Evolutionary conservation across 345 rosid genomes (phyloP).

Genomic region (Corchorus capsularis): DNA sequence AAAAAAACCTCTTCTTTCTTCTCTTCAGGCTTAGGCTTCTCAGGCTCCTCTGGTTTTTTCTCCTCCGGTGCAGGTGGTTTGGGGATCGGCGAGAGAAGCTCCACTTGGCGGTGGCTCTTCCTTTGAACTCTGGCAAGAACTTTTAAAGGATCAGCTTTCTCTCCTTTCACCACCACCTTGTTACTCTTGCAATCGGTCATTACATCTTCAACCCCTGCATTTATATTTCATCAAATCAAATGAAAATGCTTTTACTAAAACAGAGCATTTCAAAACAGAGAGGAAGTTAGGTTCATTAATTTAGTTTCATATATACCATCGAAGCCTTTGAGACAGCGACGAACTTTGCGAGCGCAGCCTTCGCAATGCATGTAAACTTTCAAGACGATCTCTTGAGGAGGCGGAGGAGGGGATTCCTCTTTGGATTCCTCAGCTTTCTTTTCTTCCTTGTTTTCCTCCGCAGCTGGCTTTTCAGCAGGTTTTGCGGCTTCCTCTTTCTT

Average conservation of each 20-base stretch:
- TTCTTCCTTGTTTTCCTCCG: conserved; percentile 44
- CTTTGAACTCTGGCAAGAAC: conserved; percentile 75
- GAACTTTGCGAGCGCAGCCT: conserved; percentile 93
- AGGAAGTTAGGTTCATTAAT: not conserved
- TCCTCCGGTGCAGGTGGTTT: conserved; percentile 65
- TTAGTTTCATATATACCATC: conserved; percentile 43
- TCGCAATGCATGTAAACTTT: conserved; percentile 96
- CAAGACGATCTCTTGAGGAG: conserved; percentile 73
- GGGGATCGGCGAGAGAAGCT: conserved; percentile 87
- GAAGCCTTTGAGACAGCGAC: conserved; percentile 71
- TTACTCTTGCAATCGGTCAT: conserved; percentile 71
- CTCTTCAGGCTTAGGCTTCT: conserved; percentile 57
- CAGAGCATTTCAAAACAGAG: not conserved
- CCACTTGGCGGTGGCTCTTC: conserved; percentile 83
- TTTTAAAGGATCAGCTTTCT: conserved; percentile 85
- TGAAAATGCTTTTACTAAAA: no score
- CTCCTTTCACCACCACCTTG: conserved; percentile 94
- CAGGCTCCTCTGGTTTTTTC: conserved; percentile 54
- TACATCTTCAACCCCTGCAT: conserved; percentile 84
- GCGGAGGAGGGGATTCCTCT: conserved; percentile 45
- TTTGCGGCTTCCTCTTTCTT: conserved; percentile 50
- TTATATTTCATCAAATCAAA: not conserved
- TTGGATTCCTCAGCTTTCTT: conserved; percentile 45
- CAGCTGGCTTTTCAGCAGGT: conserved; percentile 36
- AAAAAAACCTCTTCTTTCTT: conserved; percentile 74